Conservation (phyloP, 805 yeast genomes). For the Hanseniaspora guilliermondii region DNA sequence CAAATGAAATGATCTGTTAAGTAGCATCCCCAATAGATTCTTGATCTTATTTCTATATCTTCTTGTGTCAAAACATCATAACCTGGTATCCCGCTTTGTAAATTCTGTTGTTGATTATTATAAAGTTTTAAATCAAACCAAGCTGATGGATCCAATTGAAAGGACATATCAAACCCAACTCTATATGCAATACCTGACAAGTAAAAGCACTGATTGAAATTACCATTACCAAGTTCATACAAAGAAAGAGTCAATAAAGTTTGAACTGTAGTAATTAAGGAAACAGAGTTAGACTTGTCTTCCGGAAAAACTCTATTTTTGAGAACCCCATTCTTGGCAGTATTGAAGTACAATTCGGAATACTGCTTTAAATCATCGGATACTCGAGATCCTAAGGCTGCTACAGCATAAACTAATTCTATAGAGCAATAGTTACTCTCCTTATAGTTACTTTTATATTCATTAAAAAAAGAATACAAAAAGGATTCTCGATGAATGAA, state of each 20-base stretch:
- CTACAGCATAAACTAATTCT: slow-evolving; percentile 42
- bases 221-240: slow-evolving; percentile 50
- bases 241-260: slow-evolving; percentile 46
- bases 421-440: slow-evolving; percentile 42
- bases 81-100: background rate
- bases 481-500: slow-evolving; percentile 55
- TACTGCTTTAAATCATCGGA: slow-evolving; percentile 32
- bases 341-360: slow-evolving; percentile 36
- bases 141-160: slow-evolving; percentile 48
- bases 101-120: background rate
- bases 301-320: slow-evolving; percentile 27
- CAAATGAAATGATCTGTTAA: slow-evolving; percentile 54
- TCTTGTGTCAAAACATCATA: slow-evolving; percentile 33
- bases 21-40: slow-evolving; percentile 58
- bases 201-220: slow-evolving; percentile 51
- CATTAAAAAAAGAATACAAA: slow-evolving; percentile 47
- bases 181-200: slow-evolving; percentile 49
- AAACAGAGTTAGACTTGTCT: slow-evolving; percentile 22
- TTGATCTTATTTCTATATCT: slow-evolving; percentile 43
- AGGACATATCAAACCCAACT: slow-evolving; percentile 55
- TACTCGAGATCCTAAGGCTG: slow-evolving; percentile 47
- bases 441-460: slow-evolving; percentile 32
- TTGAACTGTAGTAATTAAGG: slow-evolving; percentile 42
- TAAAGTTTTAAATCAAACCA: slow-evolving; percentile 34
- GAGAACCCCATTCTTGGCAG: slow-evolving; percentile 35